Base-by-base conservation (phyloP, 1,284 basidiomycete species). In the Anthracocystis panici-leucophaei region DNA sequence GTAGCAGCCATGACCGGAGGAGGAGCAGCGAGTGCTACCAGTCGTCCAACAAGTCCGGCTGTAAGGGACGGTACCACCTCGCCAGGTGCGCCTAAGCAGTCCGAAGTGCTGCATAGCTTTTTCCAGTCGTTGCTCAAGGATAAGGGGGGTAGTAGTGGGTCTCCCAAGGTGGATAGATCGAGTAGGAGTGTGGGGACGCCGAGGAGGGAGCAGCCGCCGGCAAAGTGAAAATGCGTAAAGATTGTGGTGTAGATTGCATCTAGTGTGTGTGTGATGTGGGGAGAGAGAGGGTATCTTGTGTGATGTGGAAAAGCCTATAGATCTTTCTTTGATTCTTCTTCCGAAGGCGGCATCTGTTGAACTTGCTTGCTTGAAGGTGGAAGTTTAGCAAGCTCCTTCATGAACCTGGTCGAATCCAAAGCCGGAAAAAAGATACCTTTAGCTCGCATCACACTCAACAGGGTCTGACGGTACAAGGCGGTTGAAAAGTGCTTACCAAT, bases 71-170 rank as follows among this genome's bases (percentile, higher is more conserved):
- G 67, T 7, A 48, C 57, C 5, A 56, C 69, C 1, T 65, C 65
- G 42, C 68, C 66, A 8, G 65, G 68, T 27, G 64, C 76, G 38
- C 80, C 77, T 0, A 79, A 76, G 45, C 82, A 83, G 67, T 73
- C 59, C 27, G 82, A 83, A 51, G 82, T 82, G 11, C 65, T 83
- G 33, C 82, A 83, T 48, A 80, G 72, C 51, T 83, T 83, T 61
- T 83, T 83, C 80, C 80, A 83, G 65, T 61, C 67, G 11, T 29
- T 75, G 50, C 62, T 75, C 54, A 75, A 75, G 56, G 73, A 75
- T 29, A 75, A 75, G 20, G 72, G 66, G 0, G 38, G 42, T 5
- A 52, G 60, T 11, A 55, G 57, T 5, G 66, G 61, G 1, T 54
- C 57, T 40, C 71, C 71, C 6, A 74, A 74, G 41, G 29, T 57